Percentiles rank a stretch among this genome's conserved stretches.
Evolutionary conservation across 2,329 filamentous ascomycete genomes (phyloP).

Genomic region (Sporothrix dimorphospora): DNA sequence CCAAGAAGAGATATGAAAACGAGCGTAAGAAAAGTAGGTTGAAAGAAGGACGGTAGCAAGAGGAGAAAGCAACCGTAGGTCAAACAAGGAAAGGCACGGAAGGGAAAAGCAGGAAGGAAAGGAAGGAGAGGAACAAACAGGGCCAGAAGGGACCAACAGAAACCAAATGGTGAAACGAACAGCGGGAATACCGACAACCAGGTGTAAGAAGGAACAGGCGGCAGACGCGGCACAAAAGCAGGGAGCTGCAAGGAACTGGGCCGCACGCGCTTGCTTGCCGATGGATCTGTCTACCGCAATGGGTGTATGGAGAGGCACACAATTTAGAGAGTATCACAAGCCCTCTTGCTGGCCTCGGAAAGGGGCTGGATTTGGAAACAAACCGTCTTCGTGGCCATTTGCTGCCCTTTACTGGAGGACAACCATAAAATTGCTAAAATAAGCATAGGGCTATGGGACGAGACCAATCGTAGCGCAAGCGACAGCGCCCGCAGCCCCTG

Average conservation of each 20-base stretch:
- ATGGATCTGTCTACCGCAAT: no score
- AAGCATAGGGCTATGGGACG: not conserved
- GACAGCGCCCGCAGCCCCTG: not conserved
- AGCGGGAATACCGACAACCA: not conserved
- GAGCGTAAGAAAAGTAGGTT: not conserved
- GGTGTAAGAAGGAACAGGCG: not conserved
- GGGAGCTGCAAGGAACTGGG: not conserved
- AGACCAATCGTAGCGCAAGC: not conserved
- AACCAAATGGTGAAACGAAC: not conserved
- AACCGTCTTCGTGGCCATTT: not conserved
- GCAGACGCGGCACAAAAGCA: not conserved
- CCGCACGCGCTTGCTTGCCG: not conserved
- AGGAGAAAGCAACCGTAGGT: not conserved
- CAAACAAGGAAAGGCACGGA: not conserved
- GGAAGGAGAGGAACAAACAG: not conserved
- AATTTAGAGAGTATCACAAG: not conserved
- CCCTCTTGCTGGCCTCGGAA: not conserved
- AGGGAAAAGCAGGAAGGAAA: not conserved
- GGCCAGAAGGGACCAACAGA: not conserved
- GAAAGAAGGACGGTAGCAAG: not conserved
- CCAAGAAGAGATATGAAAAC: not conserved
- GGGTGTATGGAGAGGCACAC: not conserved
- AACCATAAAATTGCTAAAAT: not conserved
- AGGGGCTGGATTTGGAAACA: not conserved
- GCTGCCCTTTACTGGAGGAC: not conserved